Evolutionary conservation across 306 rosid genomes (phyloP).

Genomic region (Dalbergia cochinchinensis): DNA sequence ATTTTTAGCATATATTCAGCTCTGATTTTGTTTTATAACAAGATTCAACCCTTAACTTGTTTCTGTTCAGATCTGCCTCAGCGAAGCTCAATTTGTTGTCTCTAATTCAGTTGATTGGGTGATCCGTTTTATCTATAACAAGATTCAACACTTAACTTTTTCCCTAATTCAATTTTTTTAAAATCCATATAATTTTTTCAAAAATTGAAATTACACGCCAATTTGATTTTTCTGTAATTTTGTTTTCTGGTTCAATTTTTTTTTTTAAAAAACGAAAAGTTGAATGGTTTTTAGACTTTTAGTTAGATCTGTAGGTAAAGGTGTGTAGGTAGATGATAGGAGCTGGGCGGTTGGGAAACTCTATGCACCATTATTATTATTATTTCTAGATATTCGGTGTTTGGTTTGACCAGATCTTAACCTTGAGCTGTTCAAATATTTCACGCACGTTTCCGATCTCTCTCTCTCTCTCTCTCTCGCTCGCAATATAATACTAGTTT

Average conservation of each 20-base stretch:
- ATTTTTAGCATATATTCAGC: slow-evolving; percentile 24
- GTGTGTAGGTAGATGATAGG: slow-evolving; percentile 1
- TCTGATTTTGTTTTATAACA: neutral
- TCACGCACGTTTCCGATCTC: slow-evolving; percentile 44
- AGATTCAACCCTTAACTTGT: neutral
- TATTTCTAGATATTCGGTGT: slow-evolving; percentile 17
- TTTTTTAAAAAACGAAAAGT: neutral
- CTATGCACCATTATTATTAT: slow-evolving; percentile 20
- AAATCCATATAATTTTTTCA: neutral
- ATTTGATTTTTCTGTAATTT: neutral
- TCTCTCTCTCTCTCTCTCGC: neutral
- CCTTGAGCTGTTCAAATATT: slow-evolving; percentile 38
- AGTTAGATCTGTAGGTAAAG: slow-evolving; percentile 40
- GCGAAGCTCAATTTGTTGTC: neutral
- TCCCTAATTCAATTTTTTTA: too few relatives aligned
- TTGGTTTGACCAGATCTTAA: slow-evolving; percentile 58
- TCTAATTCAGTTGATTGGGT: neutral
- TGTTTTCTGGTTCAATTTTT: neutral
- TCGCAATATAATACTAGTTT: neutral
- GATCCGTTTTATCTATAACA: neutral
- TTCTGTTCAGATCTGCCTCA: slow-evolving; percentile 39
- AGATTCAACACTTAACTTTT: neutral
- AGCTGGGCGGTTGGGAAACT: slow-evolving; percentile 41
- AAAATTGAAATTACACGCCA: neutral
- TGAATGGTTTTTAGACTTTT: slow-evolving; percentile 6